Conservation (phyloP, 768 basidiomycete species). For the Porpolomopsis calyptriformis region DNA sequence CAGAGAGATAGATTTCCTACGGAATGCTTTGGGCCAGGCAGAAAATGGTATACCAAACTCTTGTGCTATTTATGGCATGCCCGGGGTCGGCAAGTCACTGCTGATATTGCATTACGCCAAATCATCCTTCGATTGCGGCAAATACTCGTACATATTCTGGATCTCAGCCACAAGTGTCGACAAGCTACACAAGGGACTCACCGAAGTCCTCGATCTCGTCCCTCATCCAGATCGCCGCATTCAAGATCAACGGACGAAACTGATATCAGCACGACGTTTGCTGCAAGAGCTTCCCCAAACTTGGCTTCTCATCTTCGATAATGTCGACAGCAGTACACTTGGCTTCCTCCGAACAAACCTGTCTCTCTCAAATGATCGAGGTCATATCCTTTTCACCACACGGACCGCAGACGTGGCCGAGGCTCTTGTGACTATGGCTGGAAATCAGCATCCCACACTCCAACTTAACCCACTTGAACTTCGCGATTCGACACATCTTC, state of each 20-base stretch:
- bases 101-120: background rate
- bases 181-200: background rate
- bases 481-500: background rate
- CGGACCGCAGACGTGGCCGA: background rate
- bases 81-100: background rate
- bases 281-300: background rate
- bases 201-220: too few relatives aligned
- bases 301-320: slow-evolving; percentile 1
- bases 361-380: background rate
- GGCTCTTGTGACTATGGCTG: background rate
- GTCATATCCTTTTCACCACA: background rate
- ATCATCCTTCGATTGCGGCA: background rate
- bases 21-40: too few relatives aligned
- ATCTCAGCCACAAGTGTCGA: background rate
- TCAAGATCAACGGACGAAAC: background rate
- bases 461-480: background rate
- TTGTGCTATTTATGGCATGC: too few relatives aligned
- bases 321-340: background rate
- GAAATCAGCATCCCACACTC: background rate
- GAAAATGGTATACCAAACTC: too few relatives aligned
- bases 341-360: background rate
- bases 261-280: background rate
- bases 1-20: too few relatives aligned
- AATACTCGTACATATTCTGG: background rate
- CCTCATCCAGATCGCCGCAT: background rate